Evolutionary conservation across 176 grass and related monocot species (phyloP), one percentile per base, ranked within the genome.

Genomic region (Paspalum notatum): DNA sequence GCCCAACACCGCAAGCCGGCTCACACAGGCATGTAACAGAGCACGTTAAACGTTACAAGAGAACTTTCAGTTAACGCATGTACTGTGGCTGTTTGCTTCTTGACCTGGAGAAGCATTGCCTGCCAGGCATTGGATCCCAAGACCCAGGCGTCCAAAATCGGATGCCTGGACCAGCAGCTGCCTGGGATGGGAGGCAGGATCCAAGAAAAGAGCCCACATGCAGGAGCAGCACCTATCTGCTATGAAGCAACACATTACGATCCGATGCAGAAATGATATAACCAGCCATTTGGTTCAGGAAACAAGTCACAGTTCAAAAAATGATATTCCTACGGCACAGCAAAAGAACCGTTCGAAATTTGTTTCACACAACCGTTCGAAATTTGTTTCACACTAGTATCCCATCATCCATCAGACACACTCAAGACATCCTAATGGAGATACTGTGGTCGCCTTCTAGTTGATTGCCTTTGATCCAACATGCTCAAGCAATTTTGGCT

Each of bases 401-500:
- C 40, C 15, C 45, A 66, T 24, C 20, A 83, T 17, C 32, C 22
- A 70, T 44, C 62, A 20, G 58, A 68, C 57, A 20, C 12, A 51
- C 59, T 10, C 44, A 48, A 21, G 45, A 47, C 64, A 80, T 49
- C 37, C 24, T 17, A 46, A 52, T 14, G 20, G 20, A 66, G 16
- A 41, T 53, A 47, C 66, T n/a, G 17, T 22, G 18, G n/a, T 26
- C 71, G 57, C 24, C 61, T 71, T 74, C 55, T 17, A 14, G 13
- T 52, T 14, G 18, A n/a, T 14, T 13, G 21, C 27, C 42, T 71
- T 74, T 2, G 8, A 60, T 53, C 39, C n/a, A 77, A 26, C 37
- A 22, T 32, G n/a, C 38, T 81, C 72, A 91, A 73, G 66, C 85
- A 43, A 91, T 6, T 53, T 91, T 88, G 0, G 72, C 77, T 40